These are phyloP conservation scores for Hyaloscypha hepaticicola DNA, from an alignment of 495 filamentous ascomycete species.

Conservation along the genomic window DNA sequence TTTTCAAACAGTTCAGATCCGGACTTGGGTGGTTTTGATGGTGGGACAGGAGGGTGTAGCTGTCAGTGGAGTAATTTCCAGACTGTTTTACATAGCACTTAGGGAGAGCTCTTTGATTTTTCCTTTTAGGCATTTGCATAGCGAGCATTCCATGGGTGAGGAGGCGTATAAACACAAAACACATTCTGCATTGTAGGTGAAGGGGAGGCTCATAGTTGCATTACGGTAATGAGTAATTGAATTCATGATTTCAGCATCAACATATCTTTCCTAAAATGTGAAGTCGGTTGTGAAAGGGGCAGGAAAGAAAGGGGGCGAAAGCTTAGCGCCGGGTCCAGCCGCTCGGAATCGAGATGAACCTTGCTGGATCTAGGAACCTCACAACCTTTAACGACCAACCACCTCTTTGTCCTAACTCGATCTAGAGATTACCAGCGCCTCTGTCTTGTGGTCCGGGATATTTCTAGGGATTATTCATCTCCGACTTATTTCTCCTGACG, in stretches of 20 bases:
- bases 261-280: neutral
- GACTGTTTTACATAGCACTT: constrained; percentile 3
- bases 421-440: neutral
- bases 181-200: neutral
- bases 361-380: neutral
- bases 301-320: neutral
- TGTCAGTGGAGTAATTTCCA: constrained; percentile 74
- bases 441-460: neutral
- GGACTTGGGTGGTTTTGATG: constrained; percentile 60
- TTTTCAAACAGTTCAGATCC: constrained; percentile 42
- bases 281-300: neutral
- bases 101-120: neutral
- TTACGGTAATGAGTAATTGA: neutral
- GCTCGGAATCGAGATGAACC: neutral
- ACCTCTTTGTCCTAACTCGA: neutral
- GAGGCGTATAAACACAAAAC: neutral
- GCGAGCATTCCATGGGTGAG: neutral
- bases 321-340: neutral
- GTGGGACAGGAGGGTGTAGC: constrained; percentile 69
- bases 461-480: neutral
- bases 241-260: neutral
- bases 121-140: constrained; percentile 8
- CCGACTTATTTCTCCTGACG: neutral
- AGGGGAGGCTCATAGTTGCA: neutral
- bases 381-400: neutral